Conservation (phyloP, 2,329 filamentous ascomycete species). For the Gnomoniopsis sp. region DNA sequence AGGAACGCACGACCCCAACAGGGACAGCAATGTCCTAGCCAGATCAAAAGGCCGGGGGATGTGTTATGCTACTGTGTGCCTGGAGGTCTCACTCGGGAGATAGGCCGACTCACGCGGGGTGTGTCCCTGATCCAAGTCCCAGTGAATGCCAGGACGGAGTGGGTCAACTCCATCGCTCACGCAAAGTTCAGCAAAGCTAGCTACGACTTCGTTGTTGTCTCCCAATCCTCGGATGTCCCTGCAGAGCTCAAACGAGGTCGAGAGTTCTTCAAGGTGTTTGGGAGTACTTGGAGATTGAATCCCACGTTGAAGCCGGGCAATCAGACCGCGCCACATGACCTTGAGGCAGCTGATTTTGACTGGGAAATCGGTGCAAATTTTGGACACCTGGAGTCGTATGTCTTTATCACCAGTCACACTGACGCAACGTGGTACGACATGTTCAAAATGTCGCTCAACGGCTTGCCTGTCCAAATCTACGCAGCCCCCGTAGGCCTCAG, state of each 20-base stretch:
- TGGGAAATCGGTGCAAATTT: neutral
- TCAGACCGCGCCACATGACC: neutral
- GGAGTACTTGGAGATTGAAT: neutral
- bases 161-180: neutral
- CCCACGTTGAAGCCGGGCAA: neutral
- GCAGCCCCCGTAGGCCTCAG: neutral
- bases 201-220: slow-evolving; percentile 4
- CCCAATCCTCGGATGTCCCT: neutral
- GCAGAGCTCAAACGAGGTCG: neutral
- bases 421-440: neutral
- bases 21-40: neutral
- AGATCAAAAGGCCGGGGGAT: neutral
- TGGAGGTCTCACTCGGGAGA: neutral
- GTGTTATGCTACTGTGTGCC: neutral
- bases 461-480: neutral
- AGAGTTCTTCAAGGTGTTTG: neutral
- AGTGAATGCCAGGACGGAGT: neutral
- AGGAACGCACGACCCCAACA: neutral
- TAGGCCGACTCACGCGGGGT: neutral
- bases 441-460: too few relatives aligned
- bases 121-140: neutral
- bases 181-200: neutral
- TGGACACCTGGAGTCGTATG: neutral
- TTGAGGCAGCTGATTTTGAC: neutral
- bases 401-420: neutral